Conservation (phyloP, 441 rosid species). For the Adansonia madagascariensis region DNA sequence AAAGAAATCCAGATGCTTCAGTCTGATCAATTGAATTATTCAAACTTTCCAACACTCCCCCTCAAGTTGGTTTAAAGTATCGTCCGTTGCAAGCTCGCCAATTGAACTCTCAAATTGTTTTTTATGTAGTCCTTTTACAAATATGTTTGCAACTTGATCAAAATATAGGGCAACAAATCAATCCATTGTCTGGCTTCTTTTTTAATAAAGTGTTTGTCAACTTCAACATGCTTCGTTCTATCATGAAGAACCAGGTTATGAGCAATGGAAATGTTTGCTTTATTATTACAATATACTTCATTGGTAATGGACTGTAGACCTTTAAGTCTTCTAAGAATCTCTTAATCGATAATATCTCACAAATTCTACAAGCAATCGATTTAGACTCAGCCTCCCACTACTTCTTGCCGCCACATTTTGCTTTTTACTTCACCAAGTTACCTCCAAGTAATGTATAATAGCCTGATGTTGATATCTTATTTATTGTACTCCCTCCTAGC, state of each 20-base stretch:
- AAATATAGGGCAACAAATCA: background rate
- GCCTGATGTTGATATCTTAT: background rate
- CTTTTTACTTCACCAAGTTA: background rate
- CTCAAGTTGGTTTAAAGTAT: background rate
- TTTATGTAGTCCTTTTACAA: no score
- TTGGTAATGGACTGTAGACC: background rate
- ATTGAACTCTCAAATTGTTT: background rate
- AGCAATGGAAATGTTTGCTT: background rate
- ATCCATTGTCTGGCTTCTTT: background rate
- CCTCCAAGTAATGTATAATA: background rate
- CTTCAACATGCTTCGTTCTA: background rate
- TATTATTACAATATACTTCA: background rate
- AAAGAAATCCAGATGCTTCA: background rate
- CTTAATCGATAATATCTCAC: background rate
- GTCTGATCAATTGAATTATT: background rate
- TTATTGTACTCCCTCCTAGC: background rate
- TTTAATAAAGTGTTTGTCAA: background rate
- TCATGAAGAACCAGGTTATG: background rate
- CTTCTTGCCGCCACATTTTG: background rate
- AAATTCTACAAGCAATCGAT: background rate
- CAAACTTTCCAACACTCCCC: background rate
- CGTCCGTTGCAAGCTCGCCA: background rate
- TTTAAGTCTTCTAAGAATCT: background rate
- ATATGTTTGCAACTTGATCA: background rate
- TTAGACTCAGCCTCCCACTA: background rate